These are phyloP conservation scores for Phytophthora macrochlamydospora DNA, from an alignment of 352 stramenopile genomes.

Conservation along the genomic window DNA sequence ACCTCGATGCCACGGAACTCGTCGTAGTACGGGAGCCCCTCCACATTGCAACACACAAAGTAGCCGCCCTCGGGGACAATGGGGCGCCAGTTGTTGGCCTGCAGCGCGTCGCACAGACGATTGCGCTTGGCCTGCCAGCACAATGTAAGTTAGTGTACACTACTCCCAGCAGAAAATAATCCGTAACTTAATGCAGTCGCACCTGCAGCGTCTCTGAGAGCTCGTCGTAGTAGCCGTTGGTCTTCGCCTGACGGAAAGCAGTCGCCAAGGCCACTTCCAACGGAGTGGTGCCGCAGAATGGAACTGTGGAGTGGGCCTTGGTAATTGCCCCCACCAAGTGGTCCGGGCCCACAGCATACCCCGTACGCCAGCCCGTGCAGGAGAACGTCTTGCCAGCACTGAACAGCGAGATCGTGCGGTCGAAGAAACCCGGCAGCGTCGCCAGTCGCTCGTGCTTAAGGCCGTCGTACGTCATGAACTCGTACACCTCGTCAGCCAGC, in stretches of 20 bases:
- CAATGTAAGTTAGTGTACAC: conserved; percentile 35
- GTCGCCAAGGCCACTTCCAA: conserved; percentile 94
- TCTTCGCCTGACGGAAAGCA: conserved; percentile 87
- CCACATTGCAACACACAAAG: conserved; percentile 93
- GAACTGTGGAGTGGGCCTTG: conserved; percentile 83
- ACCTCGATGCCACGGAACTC: conserved; percentile 69
- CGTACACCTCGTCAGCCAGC: conserved; percentile 98
- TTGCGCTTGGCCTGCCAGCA: conserved; percentile 77
- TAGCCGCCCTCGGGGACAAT: conserved; percentile 95
- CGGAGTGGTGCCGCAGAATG: conserved; percentile 95
- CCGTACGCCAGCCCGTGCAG: conserved; percentile 93
- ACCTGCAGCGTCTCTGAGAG: conserved; percentile 66
- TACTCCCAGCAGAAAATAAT: conserved; percentile 8
- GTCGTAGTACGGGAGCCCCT: conserved; percentile 68
- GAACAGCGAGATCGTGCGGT: conserved; percentile 93
- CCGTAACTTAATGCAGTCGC: conserved; percentile 8
- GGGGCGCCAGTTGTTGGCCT: conserved; percentile 82
- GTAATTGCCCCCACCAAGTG: conserved; percentile 66
- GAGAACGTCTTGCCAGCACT: conserved; percentile 94
- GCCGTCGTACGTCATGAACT: conserved; percentile 95
- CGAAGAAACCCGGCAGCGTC: conserved; percentile 80
- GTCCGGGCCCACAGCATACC: conserved; percentile 73
- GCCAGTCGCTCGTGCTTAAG: conserved; percentile 73
- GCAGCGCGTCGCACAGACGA: conserved; percentile 84
- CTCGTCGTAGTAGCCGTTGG: conserved; percentile 87